Conservation (phyloP, 495 filamentous ascomycete species). For the Pyronema omphalodes region DNA sequence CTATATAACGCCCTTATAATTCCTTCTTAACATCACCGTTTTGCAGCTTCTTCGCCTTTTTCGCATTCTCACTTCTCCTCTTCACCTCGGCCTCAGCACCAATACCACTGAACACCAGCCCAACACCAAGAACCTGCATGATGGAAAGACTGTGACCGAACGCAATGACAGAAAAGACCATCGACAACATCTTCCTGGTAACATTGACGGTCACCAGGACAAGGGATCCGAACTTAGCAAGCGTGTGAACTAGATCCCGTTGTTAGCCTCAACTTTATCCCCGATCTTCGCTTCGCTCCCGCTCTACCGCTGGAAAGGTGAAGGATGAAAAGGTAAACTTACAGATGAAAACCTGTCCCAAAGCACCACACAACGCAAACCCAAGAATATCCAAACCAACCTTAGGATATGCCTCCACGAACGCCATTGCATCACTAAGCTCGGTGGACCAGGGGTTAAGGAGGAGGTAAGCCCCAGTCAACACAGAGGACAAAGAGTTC, state of each 20-base stretch:
- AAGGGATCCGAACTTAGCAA: constrained; percentile 76
- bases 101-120: constrained; percentile 84
- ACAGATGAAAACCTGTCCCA: constrained; percentile 96
- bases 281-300: too few relatives aligned
- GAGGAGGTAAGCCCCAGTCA: constrained; percentile 59
- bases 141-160: constrained; percentile 71
- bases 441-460: constrained; percentile 68
- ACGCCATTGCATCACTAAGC: constrained; percentile 56
- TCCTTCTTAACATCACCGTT: constrained; percentile 4
- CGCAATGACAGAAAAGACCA: constrained; percentile 86
- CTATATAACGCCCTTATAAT: too few relatives aligned
- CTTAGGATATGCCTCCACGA: constrained; percentile 56
- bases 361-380: constrained; percentile 79
- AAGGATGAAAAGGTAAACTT: constrained; percentile 18
- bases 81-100: constrained; percentile 75
- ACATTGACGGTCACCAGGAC: constrained; percentile 93
- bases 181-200: constrained; percentile 95
- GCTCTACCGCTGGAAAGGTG: background rate
- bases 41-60: constrained; percentile 46
- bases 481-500: constrained; percentile 58
- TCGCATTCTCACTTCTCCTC: constrained; percentile 64
- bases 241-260: constrained; percentile 53
- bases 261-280: constrained; percentile 8
- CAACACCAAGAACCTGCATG: constrained; percentile 86
- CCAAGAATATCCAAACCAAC: constrained; percentile 71